Evolutionary conservation across 805 yeast species (phyloP).

Genomic region (Pichia scutulata): DNA sequence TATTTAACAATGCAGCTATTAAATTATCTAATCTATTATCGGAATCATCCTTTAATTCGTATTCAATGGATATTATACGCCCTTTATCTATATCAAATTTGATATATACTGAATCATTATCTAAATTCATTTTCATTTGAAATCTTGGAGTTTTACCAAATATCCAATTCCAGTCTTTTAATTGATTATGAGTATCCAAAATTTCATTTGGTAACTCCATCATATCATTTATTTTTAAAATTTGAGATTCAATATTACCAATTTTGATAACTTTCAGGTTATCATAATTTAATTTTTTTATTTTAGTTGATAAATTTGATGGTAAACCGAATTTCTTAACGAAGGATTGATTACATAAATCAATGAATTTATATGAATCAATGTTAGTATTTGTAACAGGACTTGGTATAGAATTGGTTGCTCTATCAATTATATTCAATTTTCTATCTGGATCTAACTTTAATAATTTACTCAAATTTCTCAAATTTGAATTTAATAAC

Average conservation of each 20-base stretch:
- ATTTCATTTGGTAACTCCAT: slow-evolving; percentile 33
- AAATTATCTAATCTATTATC: slow-evolving; percentile 14
- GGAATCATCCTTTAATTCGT: slow-evolving; percentile 2
- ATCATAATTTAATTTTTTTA: slow-evolving; percentile 5
- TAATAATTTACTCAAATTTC: slow-evolving; percentile 52
- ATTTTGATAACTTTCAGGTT: slow-evolving; percentile 10
- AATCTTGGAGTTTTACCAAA: slow-evolving; percentile 75
- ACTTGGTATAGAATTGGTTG: slow-evolving; percentile 71
- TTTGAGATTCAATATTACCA: slow-evolving; percentile 13
- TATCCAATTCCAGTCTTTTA: slow-evolving; percentile 64
- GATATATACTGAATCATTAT: slow-evolving; percentile 23
- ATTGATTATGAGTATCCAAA: slow-evolving; percentile 29
- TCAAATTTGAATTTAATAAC: slow-evolving; percentile 63
- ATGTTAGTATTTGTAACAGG: slow-evolving; percentile 64
- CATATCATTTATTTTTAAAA: slow-evolving; percentile 20
- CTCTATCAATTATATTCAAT: slow-evolving; percentile 18
- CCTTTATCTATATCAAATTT: slow-evolving; percentile 49
- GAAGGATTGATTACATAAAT: slow-evolving; percentile 36
- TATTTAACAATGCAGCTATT: slow-evolving; percentile 4
- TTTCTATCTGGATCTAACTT: slow-evolving; percentile 22
- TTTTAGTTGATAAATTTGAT: slow-evolving; percentile 7
- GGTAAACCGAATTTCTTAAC: slow-evolving; percentile 24
- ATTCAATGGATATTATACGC: slow-evolving; percentile 9
- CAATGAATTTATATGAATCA: slow-evolving; percentile 37
- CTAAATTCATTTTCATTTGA: slow-evolving; percentile 43